phyloP scores from a whole-genome alignment of 2,329 filamentous ascomycete genomes.

The Colletotrichum filicis region DNA sequence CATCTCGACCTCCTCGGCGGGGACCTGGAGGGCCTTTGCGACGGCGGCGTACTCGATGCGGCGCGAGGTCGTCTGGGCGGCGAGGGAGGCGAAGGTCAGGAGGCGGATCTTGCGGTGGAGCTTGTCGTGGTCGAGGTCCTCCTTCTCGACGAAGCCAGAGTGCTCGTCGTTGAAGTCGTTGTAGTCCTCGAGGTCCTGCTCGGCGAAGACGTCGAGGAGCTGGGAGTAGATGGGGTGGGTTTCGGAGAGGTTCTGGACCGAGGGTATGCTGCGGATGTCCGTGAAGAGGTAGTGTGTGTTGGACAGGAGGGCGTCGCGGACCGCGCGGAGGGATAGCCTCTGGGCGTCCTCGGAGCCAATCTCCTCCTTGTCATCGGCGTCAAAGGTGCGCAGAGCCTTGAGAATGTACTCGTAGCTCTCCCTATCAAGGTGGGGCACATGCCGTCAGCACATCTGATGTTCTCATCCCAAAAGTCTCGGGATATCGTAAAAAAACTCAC shows the following conservation, averaged over 20 bases:
- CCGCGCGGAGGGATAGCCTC: conserved; percentile 66
- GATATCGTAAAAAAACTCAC: conserved; percentile 57
- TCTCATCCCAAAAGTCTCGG: neutral
- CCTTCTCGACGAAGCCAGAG: conserved; percentile 83
- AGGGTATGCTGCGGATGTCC: conserved; percentile 83
- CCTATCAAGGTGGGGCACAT: conserved; percentile 44
- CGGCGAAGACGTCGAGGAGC: conserved; percentile 93
- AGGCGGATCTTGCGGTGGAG: conserved; percentile 97
- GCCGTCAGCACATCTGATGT: conserved; percentile 4
- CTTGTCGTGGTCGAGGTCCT: conserved; percentile 76
- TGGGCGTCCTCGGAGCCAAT: conserved; percentile 69
- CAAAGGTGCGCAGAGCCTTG: conserved; percentile 70
- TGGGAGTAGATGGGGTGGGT: conserved; percentile 88
- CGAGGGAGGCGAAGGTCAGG: conserved; percentile 89
- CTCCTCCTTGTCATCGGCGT: conserved; percentile 64
- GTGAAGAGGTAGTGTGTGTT: conserved; percentile 76
- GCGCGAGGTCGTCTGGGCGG: conserved; percentile 83
- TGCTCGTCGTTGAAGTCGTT: conserved; percentile 95
- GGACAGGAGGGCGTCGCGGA: conserved; percentile 65
- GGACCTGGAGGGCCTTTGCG: conserved; percentile 84
- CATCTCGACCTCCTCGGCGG: conserved; percentile 88
- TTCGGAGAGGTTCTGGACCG: conserved; percentile 87
- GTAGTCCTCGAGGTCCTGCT: conserved; percentile 94
- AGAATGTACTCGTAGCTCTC: conserved; percentile 75
- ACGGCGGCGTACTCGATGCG: conserved; percentile 91